These are phyloP conservation scores for sweet orange (Citrus sinensis) DNA, from an alignment of 345 rosid species.

Conservation along the genomic window DVS_A1.0 CM039167.1:620501-621000, in stretches of 20 bases:
- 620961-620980: neutral
- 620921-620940: neutral
- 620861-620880: too few relatives aligned
- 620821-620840: neutral
- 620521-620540: neutral
- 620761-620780: neutral
- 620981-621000: neutral
- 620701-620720: constrained; percentile 72
- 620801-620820: neutral
- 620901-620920: too few relatives aligned
- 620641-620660: constrained; percentile 59
- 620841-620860: neutral
- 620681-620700: constrained; percentile 72
- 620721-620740: constrained; percentile 34
- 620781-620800: neutral
- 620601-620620: constrained; percentile 79
- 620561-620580: constrained; percentile 35
- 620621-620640: constrained; percentile 70
- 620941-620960: neutral
- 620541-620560: neutral
- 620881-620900: neutral
- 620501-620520: neutral
- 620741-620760: neutral
- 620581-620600: constrained; percentile 74
- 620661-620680: constrained; percentile 73